These are phyloP conservation scores for Vigna angularis DNA, from an alignment of 306 rosid species.

Conservation along the genomic window DNA sequence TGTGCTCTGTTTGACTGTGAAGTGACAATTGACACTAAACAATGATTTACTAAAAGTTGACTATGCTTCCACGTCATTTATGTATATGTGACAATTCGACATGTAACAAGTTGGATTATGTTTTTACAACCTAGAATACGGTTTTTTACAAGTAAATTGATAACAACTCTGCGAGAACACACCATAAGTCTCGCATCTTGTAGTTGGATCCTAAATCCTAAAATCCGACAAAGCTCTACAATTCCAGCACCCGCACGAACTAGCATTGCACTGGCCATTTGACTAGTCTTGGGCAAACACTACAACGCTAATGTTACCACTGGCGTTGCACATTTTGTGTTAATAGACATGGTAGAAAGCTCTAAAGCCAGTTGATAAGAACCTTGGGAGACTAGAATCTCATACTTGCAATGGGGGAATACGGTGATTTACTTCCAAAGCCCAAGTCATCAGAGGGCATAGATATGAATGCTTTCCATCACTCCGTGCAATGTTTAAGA, in stretches of 20 bases:
- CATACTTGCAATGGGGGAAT: background rate
- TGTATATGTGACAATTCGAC: too few relatives aligned
- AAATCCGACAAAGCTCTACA: background rate
- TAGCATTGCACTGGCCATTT: background rate
- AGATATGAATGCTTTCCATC: conserved; percentile 4
- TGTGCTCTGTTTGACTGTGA: too few relatives aligned
- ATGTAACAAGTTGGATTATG: too few relatives aligned
- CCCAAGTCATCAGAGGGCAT: conserved; percentile 11
- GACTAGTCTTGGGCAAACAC: too few relatives aligned
- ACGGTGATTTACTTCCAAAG: conserved; percentile 1
- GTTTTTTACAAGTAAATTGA: too few relatives aligned
- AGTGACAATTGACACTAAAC: too few relatives aligned
- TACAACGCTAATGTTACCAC: background rate
- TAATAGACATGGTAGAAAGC: background rate
- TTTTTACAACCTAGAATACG: too few relatives aligned
- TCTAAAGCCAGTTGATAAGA: background rate
- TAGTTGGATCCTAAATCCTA: background rate
- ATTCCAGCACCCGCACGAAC: background rate
- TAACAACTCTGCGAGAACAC: too few relatives aligned
- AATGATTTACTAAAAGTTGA: too few relatives aligned
- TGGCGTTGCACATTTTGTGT: background rate
- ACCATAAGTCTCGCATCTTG: too few relatives aligned
- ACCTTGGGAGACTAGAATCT: background rate
- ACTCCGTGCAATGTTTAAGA: background rate
- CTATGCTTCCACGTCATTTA: too few relatives aligned